Evolutionary conservation across 371 early-diverging fungal genomes (phyloP), one percentile per base, ranked within the genome.

Genomic region (Massospora cicadina): DNA sequence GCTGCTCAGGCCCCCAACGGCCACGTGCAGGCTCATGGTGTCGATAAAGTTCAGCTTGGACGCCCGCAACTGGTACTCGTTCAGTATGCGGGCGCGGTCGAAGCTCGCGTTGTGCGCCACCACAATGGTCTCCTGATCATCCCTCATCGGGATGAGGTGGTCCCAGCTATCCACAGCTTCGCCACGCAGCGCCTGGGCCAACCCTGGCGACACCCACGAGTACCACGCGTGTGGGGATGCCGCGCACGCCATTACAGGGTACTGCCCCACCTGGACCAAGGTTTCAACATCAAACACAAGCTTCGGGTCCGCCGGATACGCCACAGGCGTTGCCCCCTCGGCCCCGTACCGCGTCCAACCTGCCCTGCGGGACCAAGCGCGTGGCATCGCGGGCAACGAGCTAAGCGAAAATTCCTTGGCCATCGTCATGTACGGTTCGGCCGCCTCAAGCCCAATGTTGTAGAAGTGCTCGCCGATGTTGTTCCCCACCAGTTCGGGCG

Each of bases 101-200:
- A 84, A 98, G 0, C 89, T 83, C 0, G 96, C 87, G 67, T 92
- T 89, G 74, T 96, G 97, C 0, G 97, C 98, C 5, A 98, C 79
- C 7, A 95, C 69, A 0, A 95, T 64, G 0, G 82, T 63, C 0
- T 64, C 56, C 13, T 65, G 30, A 24, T 79, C 68, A 27, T 33
- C 43, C 33, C 76, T 77, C 60, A 91, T 67, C 1, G 89, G 86
- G 30, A 95, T 86, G 65, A 93, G 71, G 55, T 78, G 80, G 5
- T 66, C 64, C 2, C 70, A 25, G 25, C 75, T 73, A 30, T 81
- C 74, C 3, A 76, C 75, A 26, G 70, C 73, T 7, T 74, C 33
- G 17, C 27, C 25, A 33, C 55, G 57, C 66, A 27, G 69, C 67
- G 66, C 68, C 25, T 70, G 29, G 7, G 72, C 71, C 58, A 81